Base-by-base conservation (phyloP, 2,329 filamentous ascomycete genomes). In the Cylindrodendrum hubeiense region DNA sequence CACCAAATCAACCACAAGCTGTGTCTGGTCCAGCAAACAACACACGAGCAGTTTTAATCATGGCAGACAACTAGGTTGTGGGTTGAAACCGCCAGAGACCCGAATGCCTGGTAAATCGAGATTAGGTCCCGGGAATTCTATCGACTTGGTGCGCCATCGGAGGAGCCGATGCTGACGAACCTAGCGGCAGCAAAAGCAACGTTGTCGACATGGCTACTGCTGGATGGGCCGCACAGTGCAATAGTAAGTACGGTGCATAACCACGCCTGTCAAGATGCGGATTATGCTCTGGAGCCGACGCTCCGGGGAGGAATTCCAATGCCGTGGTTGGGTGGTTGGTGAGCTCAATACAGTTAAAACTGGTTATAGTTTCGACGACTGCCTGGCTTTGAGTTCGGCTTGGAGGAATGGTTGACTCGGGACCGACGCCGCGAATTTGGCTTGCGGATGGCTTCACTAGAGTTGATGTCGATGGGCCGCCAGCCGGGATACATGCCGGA, bases 121-220 rank as follows among this genome's bases (percentile, higher is more conserved):
- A 63, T 63, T 53, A 47, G 60, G 58, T 63, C 47, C 51, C 13
- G 46, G 54, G 17, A 17, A 5, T 49, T 13, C 44, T 19, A 19
- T 49, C 21, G 54, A 41, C 8, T 26, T 46, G 37, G 22, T 52
- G 51, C 53, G 60, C 53, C 53, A 53, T 54, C 60, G 60, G 60
- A 17, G 54, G 54, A 17, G 41, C 54, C 60, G 26, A 19, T 13
- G 28, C 54, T 9, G 44, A 43, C 39, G 41, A 22, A 19, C 17
- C n/a, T 54, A 44, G 41, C 26, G 46, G 33, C 33, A 54, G 43
- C 49, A 57, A 63, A 63, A 63, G 60, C 49, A 63, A 59, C 22
- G 33, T 50, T 53, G 37, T 37, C 17, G 46, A 52, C 47, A 19
- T 53, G 39, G 30, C n/a, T 17, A 52, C 47, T 15, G 43, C 15